A percentile compares a stretch with the other conserved stretches of the same genome.
Evolutionary conservation across 805 yeast genomes (phyloP).

Genomic region (Debaryomyces castellii): DNA sequence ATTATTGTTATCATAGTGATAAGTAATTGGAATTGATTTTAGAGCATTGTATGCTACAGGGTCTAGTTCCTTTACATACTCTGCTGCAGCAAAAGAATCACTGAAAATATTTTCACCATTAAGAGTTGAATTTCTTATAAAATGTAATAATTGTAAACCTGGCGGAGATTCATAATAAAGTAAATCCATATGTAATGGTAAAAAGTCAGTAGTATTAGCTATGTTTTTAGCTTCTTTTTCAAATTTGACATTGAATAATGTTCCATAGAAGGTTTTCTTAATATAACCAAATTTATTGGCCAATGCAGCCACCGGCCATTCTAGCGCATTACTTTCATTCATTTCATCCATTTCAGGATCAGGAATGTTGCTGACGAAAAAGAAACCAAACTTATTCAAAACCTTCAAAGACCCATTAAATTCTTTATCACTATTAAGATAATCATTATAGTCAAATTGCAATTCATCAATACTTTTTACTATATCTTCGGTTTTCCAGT

Average conservation of each 20-base stretch:
- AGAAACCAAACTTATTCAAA: conserved; percentile 57
- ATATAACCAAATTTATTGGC: conserved; percentile 64
- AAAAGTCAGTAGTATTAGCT: conserved; percentile 61
- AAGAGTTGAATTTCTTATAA: conserved; percentile 49
- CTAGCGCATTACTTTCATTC: conserved; percentile 40
- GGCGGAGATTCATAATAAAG: conserved; percentile 81
- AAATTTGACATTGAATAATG: conserved; percentile 63
- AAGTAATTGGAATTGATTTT: conserved; percentile 62
- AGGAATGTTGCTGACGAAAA: conserved; percentile 56
- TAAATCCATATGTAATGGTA: conserved; percentile 78
- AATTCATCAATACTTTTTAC: conserved; percentile 16
- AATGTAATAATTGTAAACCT: conserved; percentile 69
- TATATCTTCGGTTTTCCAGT: conserved; percentile 41
- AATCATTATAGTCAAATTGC: conserved; percentile 39
- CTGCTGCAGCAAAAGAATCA: conserved; percentile 68
- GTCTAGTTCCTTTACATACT: conserved; percentile 52
- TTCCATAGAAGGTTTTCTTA: conserved; percentile 70
- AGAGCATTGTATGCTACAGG: conserved; percentile 65
- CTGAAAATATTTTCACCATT: conserved; percentile 73
- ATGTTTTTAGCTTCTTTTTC: conserved; percentile 57
- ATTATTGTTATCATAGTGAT: conserved; percentile 62
- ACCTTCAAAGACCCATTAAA: conserved; percentile 42
- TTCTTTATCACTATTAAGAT: conserved; percentile 24
- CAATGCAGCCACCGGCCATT: conserved; percentile 40
- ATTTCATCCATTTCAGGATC: conserved; percentile 28